phyloP scores from a whole-genome alignment of 139 green algal genomes.

The Volvox reticuliferus region DNA sequence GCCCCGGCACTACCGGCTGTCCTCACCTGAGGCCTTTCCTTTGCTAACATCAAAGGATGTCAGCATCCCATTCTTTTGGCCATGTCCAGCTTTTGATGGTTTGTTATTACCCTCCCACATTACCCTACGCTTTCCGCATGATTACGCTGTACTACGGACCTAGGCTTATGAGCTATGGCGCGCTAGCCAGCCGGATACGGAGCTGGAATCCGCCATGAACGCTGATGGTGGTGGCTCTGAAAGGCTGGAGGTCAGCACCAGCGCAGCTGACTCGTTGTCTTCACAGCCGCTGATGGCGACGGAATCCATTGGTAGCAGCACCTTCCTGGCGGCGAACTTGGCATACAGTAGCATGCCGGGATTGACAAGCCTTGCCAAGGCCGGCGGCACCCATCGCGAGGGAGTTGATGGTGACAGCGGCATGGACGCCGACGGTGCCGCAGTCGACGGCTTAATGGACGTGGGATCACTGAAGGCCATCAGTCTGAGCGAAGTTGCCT shows the following conservation, averaged over 20 bases:
- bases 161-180: conserved; percentile 17
- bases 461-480: neutral
- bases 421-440: neutral
- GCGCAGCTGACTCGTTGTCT: neutral
- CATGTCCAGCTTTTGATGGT: no score
- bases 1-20: no score
- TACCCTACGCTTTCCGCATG: no score
- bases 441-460: neutral
- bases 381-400: neutral
- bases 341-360: conserved; percentile 6
- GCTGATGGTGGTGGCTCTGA: neutral
- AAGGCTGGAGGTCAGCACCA: neutral
- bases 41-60: no score
- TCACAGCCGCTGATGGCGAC: neutral
- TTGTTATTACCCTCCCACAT: no score
- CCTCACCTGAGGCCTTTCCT: no score
- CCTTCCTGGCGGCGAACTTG: neutral
- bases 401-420: neutral
- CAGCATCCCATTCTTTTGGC: no score
- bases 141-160: neutral
- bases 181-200: neutral
- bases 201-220: neutral
- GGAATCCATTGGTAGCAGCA: neutral
- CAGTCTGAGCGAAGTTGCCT: conserved; percentile 27
- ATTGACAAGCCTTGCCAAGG: neutral